Evolutionary conservation across 2,329 filamentous ascomycete genomes (phyloP), one percentile per base, ranked within the genome.

Genomic region (Aurifilum marmelostoma): DNA sequence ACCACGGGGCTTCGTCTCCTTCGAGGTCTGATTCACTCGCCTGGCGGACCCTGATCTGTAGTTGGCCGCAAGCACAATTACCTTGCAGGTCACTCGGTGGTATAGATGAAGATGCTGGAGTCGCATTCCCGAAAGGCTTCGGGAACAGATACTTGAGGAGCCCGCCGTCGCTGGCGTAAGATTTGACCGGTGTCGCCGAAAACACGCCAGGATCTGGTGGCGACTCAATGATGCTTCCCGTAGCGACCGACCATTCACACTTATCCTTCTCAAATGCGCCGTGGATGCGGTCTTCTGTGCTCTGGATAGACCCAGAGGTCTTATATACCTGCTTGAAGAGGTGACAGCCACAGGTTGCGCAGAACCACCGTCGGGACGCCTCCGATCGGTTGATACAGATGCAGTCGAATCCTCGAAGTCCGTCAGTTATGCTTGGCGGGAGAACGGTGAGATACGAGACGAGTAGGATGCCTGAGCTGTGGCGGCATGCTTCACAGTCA

Each of bases 121-220:
- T 34, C n/a, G 12, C 24, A 5, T 54, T 14, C 4, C 24, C 5
- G 24, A 27, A 16, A 11, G 16, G 24, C 32, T 16, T 21, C 4
- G 9, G 27, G 43, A 84, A 85, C 73, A 92, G 83, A 73, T 79
- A 81, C 75, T 91, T 87, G 16, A 81, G 75, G 16, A 91, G 81
- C 2, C 81, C 83, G 5, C 81, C 79, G 27, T 71, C 66, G 6
- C 62, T 34, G 5, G 56, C 32, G 1, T 8, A 21, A 11, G 47
- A 39, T 24, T 34, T 8, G 11, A 59, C 27, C 4, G 39, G 54
- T 16, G 61, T 56, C 47, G 29, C 12, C 8, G 61, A 32, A 7
- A 50, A n/a, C 9, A 16, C 61, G 21, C 34, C 24, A 29, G 32
- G n/a, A 12, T 61, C 37, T 39, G 32, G 32, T 6, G 39, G 39